Evolutionary conservation across 345 rosid species (phyloP).

Genomic region (Gossypium rotundifolium): DNA sequence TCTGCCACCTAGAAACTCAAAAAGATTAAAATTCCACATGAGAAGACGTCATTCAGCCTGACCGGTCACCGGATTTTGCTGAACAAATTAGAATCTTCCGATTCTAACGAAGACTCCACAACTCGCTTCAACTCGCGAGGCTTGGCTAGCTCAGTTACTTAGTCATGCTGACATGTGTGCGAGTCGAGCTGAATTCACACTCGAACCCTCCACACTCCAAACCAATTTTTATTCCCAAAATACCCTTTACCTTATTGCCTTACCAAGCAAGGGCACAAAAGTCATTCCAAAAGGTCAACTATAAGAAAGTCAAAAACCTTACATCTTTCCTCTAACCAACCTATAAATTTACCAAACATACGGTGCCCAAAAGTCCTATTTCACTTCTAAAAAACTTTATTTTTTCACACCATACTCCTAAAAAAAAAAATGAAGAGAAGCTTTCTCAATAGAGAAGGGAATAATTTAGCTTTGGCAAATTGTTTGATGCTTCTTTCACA

Average conservation of each 20-base stretch:
- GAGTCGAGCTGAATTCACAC: not conserved
- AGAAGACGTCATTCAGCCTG: not conserved
- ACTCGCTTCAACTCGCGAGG: constrained; percentile 2
- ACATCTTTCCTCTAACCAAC: not conserved
- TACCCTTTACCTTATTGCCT: not conserved
- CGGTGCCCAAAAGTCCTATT: not conserved
- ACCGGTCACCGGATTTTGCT: not conserved
- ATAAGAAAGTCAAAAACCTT: constrained; percentile 17
- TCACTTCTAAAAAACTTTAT: not conserved
- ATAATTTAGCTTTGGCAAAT: constrained; percentile 36
- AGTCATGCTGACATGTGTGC: constrained; percentile 29
- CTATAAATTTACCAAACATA: constrained; percentile 22
- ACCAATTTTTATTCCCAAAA: not conserved
- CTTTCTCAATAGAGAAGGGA: constrained; percentile 9
- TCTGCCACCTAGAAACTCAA: not conserved
- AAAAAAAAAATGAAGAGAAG: constrained; percentile 39
- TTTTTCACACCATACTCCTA: constrained; percentile 11
- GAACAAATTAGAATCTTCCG: constrained; percentile 10
- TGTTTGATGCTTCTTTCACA: constrained; percentile 50
- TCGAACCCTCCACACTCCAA: not conserved
- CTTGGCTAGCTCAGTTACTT: constrained; percentile 17
- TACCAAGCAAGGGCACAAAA: constrained; percentile 16
- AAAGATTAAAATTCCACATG: not conserved
- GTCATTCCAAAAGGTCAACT: constrained; percentile 36
- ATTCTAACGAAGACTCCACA: not conserved